These are phyloP conservation scores for Pyrenopolyporus hunteri DNA, from an alignment of 495 filamentous ascomycete genomes.

Conservation along the genomic window DNA sequence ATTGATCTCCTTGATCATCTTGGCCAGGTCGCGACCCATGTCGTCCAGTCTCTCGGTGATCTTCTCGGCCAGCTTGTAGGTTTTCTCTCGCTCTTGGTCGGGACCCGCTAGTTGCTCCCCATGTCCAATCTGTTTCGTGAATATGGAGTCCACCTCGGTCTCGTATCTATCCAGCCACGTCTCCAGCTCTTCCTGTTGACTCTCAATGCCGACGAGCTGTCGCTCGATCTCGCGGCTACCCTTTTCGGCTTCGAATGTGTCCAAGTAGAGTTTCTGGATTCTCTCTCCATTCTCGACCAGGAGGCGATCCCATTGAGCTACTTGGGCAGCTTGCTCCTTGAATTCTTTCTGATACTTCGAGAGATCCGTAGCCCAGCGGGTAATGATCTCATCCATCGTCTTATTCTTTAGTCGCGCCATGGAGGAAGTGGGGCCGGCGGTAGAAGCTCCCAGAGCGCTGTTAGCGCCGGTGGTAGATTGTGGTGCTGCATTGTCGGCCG, in stretches of 20 bases:
- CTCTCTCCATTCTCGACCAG: constrained; percentile 91
- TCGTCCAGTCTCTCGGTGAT: constrained; percentile 84
- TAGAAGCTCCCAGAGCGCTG: constrained; percentile 67
- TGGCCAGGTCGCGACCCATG: constrained; percentile 86
- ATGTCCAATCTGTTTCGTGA: constrained; percentile 66
- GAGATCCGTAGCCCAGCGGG: constrained; percentile 93
- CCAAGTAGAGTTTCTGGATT: constrained; percentile 85
- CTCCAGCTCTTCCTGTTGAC: constrained; percentile 86
- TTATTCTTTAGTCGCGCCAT: constrained; percentile 94
- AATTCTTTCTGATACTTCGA: constrained; percentile 96
- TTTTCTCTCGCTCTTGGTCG: constrained; percentile 92
- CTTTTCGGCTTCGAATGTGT: constrained; percentile 88
- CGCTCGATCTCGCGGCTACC: constrained; percentile 90
- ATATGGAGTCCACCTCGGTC: constrained; percentile 83
- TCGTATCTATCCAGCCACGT: constrained; percentile 89
- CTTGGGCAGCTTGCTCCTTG: constrained; percentile 82
- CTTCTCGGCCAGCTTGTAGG: constrained; percentile 90
- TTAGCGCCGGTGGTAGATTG: constrained; percentile 39
- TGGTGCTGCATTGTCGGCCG: constrained; percentile 40
- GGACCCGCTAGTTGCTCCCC: constrained; percentile 80
- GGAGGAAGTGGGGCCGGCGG: constrained; percentile 75
- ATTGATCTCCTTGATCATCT: constrained; percentile 99
- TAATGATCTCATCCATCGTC: constrained; percentile 99
- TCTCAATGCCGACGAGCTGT: constrained; percentile 84
- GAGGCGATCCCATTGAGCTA: constrained; percentile 88